Evolutionary conservation across 371 early-diverging fungal species (phyloP).

Genomic region (Syncephalastrum monosporum): DNA sequence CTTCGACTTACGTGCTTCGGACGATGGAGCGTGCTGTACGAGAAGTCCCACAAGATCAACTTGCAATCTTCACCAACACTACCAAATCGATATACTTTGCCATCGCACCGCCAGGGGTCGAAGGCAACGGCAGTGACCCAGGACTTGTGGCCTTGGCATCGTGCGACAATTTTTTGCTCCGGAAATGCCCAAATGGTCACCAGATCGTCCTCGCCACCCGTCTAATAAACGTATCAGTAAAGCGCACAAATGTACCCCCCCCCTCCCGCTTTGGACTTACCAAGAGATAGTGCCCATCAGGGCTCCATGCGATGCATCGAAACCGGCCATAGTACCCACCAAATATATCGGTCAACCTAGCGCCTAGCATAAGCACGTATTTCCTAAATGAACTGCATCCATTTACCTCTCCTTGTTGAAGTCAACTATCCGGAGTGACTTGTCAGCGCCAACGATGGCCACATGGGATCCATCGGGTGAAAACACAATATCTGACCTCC

Average conservation of each 20-base stretch:
- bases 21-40: conserved; percentile 73
- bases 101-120: conserved; percentile 88
- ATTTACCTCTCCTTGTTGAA: conserved; percentile 61
- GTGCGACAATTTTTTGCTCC: conserved; percentile 75
- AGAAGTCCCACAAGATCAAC: conserved; percentile 94
- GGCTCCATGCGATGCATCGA: conserved; percentile 88
- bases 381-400: not conserved
- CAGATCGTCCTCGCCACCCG: conserved; percentile 95
- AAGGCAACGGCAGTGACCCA: conserved; percentile 91
- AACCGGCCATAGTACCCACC: conserved; percentile 83
- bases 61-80: conserved; percentile 92
- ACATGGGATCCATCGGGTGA: conserved; percentile 85
- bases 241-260: not conserved
- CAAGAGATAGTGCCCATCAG: conserved; percentile 89
- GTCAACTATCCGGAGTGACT: conserved; percentile 75
- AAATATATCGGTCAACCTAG: conserved; percentile 69
- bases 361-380: not conserved
- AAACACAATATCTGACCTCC: conserved; percentile 71
- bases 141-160: conserved; percentile 94
- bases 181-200: conserved; percentile 89
- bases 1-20: conserved; percentile 60
- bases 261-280: conserved; percentile 37
- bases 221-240: conserved; percentile 24
- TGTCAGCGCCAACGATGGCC: conserved; percentile 79
- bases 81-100: conserved; percentile 82